Evolutionary conservation across 78 protist genomes (phyloP), one percentile per base, ranked within the genome.

Genomic region (Dictyostelium purpureum): DNA sequence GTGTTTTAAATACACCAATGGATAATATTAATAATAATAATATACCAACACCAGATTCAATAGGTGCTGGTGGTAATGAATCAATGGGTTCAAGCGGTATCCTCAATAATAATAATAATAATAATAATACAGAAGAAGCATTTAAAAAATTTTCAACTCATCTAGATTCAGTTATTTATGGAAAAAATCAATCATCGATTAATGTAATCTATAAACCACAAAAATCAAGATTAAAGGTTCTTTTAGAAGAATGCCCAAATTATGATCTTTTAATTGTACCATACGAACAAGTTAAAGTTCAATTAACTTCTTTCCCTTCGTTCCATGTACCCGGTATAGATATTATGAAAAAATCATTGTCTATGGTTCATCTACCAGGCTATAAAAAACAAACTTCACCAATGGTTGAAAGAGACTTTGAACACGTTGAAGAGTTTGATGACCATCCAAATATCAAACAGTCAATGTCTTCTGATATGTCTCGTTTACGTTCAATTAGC

Each of bases 351-450:
- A 69, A 75, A 21, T 70, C 80, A 0, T 66, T 83, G 6, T 83
- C 90, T 6, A 67, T 83, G 90, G 90, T 83, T 9, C 90, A 83
- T 57, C 49, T 83, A 31, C 52, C 89, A 11, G 89, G 89, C 2
- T 37, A 38, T 45, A 33, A 54, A 28, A 83, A 71, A 49, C 0
- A n/a, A 18, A 2, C 0, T 18, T 38, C 73, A 19, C 52, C 87
- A 59, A 42, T 69, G 28, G 18, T 26, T n/a, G 56, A 69, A 19
- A 65, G 12, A 43, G 33, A 42, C 33, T 1, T 56, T n/a, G 73
- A 71, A 7, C 56, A 71, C 37, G 42, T 70, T 26, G 63, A 69
- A 5, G 69, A 37, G 6, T 57, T 71, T 43, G 80, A 83, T 38
- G 71, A 56, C 16, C 75, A 75, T 52, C 81, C 81, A 51, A 12